Conservation (phyloP, 257 asterid genomes). For the Lithospermum erythrorhizon region DNA sequence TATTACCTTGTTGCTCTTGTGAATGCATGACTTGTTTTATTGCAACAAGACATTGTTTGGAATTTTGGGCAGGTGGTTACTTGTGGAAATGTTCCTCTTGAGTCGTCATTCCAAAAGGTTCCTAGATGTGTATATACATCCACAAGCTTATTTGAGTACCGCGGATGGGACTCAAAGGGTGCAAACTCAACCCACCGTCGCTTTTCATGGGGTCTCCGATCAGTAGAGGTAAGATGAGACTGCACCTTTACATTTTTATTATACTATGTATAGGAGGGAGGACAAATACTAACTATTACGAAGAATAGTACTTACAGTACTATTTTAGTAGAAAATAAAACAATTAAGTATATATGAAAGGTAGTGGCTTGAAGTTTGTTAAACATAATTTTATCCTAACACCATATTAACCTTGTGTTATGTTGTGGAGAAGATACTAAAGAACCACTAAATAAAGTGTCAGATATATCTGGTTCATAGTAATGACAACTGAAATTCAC, state of each 20-base stretch:
- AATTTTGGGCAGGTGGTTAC: conserved; percentile 49
- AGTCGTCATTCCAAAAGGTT: conserved; percentile 59
- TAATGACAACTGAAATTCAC: background rate
- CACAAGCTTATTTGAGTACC: conserved; percentile 53
- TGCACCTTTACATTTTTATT: too few relatives aligned
- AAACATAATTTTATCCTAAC: too few relatives aligned
- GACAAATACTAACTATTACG: background rate
- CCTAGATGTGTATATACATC: conserved; percentile 67
- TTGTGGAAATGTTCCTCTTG: conserved; percentile 69
- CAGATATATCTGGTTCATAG: background rate
- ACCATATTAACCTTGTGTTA: too few relatives aligned
- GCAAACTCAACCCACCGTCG: conserved; percentile 55
- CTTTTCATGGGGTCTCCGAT: conserved; percentile 60
- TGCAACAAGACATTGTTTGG: conserved; percentile 7
- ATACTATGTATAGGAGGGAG: too few relatives aligned
- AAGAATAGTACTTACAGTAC: background rate
- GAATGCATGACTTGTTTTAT: background rate
- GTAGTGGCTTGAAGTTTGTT: background rate
- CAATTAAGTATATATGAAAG: background rate
- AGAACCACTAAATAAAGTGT: too few relatives aligned
- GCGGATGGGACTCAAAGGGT: conserved; percentile 66
- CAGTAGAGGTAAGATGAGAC: conserved; percentile 52
- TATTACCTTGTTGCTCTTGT: background rate
- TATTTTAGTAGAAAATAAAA: too few relatives aligned
- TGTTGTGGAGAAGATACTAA: too few relatives aligned